These are phyloP conservation scores for Noccaea bulbosa DNA, from an alignment of 345 rosid species.

Conservation along the genomic window DNA sequence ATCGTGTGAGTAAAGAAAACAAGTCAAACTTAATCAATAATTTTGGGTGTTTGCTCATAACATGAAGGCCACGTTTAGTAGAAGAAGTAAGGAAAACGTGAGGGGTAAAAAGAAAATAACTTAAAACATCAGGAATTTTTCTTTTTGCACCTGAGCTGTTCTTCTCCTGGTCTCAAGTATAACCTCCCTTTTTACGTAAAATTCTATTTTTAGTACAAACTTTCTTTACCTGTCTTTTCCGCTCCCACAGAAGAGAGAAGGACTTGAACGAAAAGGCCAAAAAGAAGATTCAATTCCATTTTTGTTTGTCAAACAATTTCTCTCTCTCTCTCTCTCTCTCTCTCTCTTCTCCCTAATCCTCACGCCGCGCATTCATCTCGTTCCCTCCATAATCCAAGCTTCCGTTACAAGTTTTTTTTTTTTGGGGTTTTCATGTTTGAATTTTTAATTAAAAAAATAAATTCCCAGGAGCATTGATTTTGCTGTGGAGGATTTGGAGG, in stretches of 20 bases:
- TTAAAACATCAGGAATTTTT: neutral
- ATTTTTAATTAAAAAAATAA: neutral
- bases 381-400: conserved; percentile 46
- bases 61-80: conserved; percentile 35
- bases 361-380: conserved; percentile 36
- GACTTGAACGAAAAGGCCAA: neutral
- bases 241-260: conserved; percentile 29
- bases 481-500: conserved; percentile 25
- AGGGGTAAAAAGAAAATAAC: conserved; percentile 18
- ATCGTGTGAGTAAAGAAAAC: neutral
- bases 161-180: conserved; percentile 40
- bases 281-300: conserved; percentile 34
- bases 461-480: conserved; percentile 22
- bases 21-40: conserved; percentile 1
- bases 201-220: conserved; percentile 43
- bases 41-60: conserved; percentile 4
- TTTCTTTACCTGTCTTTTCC: conserved; percentile 37
- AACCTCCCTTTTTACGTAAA: conserved; percentile 44
- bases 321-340: neutral
- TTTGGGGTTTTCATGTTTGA: conserved; percentile 23
- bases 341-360: neutral
- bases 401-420: conserved; percentile 42
- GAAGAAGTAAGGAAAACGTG: conserved; percentile 22
- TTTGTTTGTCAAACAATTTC: conserved; percentile 25
- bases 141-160: conserved; percentile 35